Base-by-base conservation (phyloP, 352 stramenopile species). In the Elongisporangium prolatum region DNA sequence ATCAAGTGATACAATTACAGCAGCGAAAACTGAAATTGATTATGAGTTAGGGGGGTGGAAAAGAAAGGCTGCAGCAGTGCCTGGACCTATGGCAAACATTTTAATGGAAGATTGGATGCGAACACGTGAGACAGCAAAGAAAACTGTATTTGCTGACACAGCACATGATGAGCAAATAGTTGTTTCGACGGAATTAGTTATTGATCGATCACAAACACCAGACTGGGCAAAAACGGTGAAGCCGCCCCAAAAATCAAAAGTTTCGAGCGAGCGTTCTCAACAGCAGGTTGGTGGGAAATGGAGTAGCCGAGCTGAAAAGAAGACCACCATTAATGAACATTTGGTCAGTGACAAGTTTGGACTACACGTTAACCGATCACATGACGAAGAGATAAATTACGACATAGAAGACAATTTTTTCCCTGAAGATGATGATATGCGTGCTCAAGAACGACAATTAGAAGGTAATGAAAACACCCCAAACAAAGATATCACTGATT, bases 81-180 rank as follows among this genome's bases (percentile, higher is more conserved):
- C 77, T 25, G 82, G 80, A 2, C 77, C 80, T 9, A 75, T 83
- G 67, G 69, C 70, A 20, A 72, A 72, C 40, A 71, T 84, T 0
- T 72, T 74, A 4, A 86, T 89, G 62, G 82, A 89, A 47, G 72
- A 88, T 1, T 92, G 82, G 82, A 92, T 92, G 80, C 53, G 68
- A 37, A 92, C 80, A 9, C 75, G 76, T n/a, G 59, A 72, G 11
- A 75, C 72, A 5, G 77, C 77, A 20, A 88, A 77, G 57, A 72
- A 71, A 40, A 76, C 75, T 4, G 60, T 78, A n/a, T 20, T 66
- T 28, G 62, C 80, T 2, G 37, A 50, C 34, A 2, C 34, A 44
- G 17, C 17, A 44, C 10, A 17, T n/a, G 60, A 70, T 21, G 59
- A 69, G 7, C 38, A 51, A 16, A 18, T 13, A n/a, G 21, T 16